Evolutionary conservation across 2,329 filamentous ascomycete genomes (phyloP).

Genomic region (Immersiporthe knoxdaviesiana): DNA sequence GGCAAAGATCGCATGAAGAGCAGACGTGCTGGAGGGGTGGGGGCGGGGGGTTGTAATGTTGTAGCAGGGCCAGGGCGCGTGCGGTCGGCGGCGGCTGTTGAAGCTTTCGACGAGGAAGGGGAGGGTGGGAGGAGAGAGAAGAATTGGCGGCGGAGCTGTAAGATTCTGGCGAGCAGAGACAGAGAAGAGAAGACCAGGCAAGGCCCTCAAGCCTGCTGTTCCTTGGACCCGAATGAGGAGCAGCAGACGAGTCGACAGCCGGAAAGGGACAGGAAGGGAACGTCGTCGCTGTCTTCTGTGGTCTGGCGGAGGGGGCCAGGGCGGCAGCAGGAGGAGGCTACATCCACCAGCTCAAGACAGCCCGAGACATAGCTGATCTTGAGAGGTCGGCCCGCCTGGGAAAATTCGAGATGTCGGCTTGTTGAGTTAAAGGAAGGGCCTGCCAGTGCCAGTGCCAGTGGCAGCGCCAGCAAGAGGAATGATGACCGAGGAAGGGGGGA

Average conservation of each 20-base stretch:
- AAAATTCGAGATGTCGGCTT: conserved; percentile 11
- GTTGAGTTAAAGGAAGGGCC: conserved; percentile 6
- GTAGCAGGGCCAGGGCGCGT: neutral
- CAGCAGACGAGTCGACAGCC: conserved; percentile 16
- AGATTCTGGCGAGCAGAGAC: neutral
- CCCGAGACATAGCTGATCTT: conserved; percentile 30
- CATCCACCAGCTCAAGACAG: conserved; percentile 26
- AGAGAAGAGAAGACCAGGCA: neutral
- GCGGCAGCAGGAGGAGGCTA: conserved; percentile 20
- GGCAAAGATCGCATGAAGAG: conserved; percentile 18
- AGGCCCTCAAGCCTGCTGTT: conserved; percentile 1
- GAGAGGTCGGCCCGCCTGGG: conserved; percentile 22
- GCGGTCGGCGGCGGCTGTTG: neutral
- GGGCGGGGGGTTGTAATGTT: conserved; percentile 30
- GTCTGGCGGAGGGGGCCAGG: conserved; percentile 28
- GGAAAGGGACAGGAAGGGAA: conserved; percentile 14
- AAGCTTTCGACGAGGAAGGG: neutral
- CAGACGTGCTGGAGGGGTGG: conserved; percentile 23
- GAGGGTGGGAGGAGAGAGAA: too few species aligned
- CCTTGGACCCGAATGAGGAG: neutral
- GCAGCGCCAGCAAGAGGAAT: conserved; percentile 8
- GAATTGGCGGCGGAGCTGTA: conserved; percentile 3
- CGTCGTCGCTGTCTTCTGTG: conserved; percentile 2
- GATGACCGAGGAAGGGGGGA: neutral
- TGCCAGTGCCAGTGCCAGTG: neutral